A percentile compares a stretch with the other conserved stretches of the same genome.
These are phyloP conservation scores for Colletotrichum neosansevieriae DNA, from an alignment of 2,329 filamentous ascomycete species.

Conservation along the genomic window DNA sequence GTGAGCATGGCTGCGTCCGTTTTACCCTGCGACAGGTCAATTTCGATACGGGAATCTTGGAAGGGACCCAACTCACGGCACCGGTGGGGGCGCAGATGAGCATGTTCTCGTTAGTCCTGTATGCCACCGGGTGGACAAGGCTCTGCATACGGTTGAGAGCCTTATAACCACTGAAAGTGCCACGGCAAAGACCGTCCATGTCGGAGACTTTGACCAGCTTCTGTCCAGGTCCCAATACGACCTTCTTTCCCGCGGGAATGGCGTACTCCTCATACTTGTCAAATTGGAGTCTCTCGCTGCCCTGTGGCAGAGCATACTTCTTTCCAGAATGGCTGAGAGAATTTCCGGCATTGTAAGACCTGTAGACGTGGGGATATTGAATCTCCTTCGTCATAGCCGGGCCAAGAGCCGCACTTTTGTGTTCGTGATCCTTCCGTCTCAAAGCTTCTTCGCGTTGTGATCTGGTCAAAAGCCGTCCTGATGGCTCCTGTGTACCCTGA, in stretches of 20 bases:
- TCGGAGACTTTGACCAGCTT: conserved; percentile 83
- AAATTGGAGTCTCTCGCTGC: conserved; percentile 76
- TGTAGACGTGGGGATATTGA: conserved; percentile 95
- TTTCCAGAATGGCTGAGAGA: conserved; percentile 82
- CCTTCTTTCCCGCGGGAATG: conserved; percentile 86
- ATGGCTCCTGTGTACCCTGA: conserved; percentile 50
- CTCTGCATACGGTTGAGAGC: conserved; percentile 98
- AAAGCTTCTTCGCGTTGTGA: conserved; percentile 84
- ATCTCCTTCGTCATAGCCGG: conserved; percentile 78
- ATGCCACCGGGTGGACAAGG: conserved; percentile 93
- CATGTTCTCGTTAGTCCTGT: conserved; percentile 98
- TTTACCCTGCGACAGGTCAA: conserved; percentile 73
- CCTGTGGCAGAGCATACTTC: conserved; percentile 84
- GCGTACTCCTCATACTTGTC: conserved; percentile 90
- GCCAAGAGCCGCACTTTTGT: conserved; percentile 81
- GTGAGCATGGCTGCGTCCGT: conserved; percentile 98
- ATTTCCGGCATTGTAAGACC: conserved; percentile 85
- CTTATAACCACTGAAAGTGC: conserved; percentile 96
- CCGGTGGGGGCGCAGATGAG: conserved; percentile 97
- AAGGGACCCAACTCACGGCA: conserved; percentile 67
- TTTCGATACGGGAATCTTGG: background rate
- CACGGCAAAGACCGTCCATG: conserved; percentile 88
- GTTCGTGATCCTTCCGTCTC: conserved; percentile 80
- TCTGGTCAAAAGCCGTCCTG: conserved; percentile 74
- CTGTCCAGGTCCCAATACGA: conserved; percentile 77